Evolutionary conservation across 192 early-diverging fungal genomes (phyloP).

Genomic region (Podila epicladia): DNA sequence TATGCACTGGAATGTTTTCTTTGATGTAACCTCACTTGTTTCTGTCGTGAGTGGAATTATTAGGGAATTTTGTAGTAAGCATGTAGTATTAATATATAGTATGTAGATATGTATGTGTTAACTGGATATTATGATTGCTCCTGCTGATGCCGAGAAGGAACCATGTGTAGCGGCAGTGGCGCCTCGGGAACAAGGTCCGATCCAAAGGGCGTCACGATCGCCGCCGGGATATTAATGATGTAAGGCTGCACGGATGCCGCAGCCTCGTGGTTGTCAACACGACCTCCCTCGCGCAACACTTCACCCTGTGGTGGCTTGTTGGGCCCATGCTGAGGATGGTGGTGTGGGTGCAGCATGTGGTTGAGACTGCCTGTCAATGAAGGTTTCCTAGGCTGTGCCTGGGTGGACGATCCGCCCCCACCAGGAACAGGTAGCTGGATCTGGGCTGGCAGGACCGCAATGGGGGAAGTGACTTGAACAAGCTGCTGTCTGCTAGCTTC

Average conservation of each 20-base stretch:
- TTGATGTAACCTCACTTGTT: too few relatives aligned
- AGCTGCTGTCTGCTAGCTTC: slow-evolving; percentile 33
- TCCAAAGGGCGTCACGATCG: slow-evolving; percentile 20
- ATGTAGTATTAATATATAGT: too few relatives aligned
- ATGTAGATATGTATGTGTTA: too few relatives aligned
- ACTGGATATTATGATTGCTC: too few relatives aligned
- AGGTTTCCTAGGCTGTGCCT: background rate
- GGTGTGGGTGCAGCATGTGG: too few relatives aligned
- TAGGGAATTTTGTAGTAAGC: too few relatives aligned
- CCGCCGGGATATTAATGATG: background rate
- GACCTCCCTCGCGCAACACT: background rate
- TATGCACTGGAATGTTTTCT: too few relatives aligned
- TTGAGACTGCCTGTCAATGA: background rate
- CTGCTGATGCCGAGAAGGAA: slow-evolving; percentile 1
- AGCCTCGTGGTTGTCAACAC: background rate
- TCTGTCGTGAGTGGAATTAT: too few relatives aligned
- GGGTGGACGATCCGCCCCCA: background rate
- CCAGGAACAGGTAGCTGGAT: slow-evolving; percentile 10
- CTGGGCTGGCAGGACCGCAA: slow-evolving; percentile 5
- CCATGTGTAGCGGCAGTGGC: slow-evolving; percentile 19
- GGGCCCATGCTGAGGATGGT: too few relatives aligned
- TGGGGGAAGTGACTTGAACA: slow-evolving; percentile 7
- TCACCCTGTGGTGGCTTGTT: background rate
- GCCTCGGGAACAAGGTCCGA: slow-evolving; percentile 15
- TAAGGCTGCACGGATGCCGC: background rate